phyloP scores from a whole-genome alignment of 768 basidiomycete genomes.

The Ephemerocybe angulata region DNA sequence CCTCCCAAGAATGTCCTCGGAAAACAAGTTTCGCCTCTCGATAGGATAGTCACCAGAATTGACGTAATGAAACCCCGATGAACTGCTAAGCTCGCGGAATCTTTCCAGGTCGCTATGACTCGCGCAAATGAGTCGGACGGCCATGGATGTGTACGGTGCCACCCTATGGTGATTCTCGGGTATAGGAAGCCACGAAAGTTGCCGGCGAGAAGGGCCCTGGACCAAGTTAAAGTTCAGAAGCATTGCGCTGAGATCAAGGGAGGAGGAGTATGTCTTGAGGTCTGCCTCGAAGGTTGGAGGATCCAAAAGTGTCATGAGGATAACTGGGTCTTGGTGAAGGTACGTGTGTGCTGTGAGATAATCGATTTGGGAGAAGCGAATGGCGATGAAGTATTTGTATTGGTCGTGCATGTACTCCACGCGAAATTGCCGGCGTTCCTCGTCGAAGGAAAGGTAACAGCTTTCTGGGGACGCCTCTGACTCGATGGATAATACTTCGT shows the following conservation, averaged over 20 bases:
- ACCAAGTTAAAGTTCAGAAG: not conserved
- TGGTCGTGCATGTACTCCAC: slow-evolving; percentile 27
- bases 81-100: slow-evolving; percentile 37
- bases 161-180: slow-evolving; percentile 38
- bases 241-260: too few relatives aligned
- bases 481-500: slow-evolving; percentile 54
- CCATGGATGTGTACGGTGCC: slow-evolving; percentile 49
- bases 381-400: slow-evolving; percentile 34
- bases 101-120: slow-evolving; percentile 27
- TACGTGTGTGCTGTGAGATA: slow-evolving; percentile 36
- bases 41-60: slow-evolving; percentile 34
- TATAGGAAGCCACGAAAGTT: slow-evolving; percentile 38
- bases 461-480: slow-evolving; percentile 6
- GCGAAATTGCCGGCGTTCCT: slow-evolving; percentile 45
- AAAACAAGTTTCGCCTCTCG: slow-evolving; percentile 44
- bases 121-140: slow-evolving; percentile 47
- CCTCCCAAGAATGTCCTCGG: slow-evolving; percentile 25
- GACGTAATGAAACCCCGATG: slow-evolving; percentile 36
- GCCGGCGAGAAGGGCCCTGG: slow-evolving; percentile 22
- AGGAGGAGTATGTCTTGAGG: not conserved
- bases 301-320: slow-evolving; percentile 41
- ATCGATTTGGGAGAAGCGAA: slow-evolving; percentile 42
- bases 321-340: slow-evolving; percentile 26
- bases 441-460: slow-evolving; percentile 34
- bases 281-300: slow-evolving; percentile 26